These are phyloP conservation scores for Amphirosellinia nigrospora DNA, from an alignment of 495 filamentous ascomycete genomes.

Conservation along the genomic window DNA sequence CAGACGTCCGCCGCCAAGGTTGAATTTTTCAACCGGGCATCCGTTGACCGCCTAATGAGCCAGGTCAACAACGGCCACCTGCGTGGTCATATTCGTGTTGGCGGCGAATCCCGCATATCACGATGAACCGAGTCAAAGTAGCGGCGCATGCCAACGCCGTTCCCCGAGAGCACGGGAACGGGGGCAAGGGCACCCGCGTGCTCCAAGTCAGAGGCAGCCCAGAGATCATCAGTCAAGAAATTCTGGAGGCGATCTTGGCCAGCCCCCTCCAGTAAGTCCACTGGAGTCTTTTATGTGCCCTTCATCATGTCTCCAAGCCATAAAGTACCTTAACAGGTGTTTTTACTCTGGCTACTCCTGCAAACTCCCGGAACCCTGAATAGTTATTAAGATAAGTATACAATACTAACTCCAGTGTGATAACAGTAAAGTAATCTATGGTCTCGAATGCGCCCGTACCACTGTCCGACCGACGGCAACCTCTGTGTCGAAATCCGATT, in stretches of 20 bases:
- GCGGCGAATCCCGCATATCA: slow-evolving; percentile 3
- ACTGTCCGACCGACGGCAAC: neutral
- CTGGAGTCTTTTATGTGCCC: too few relatives aligned
- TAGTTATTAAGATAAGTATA: too few relatives aligned
- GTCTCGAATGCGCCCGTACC: neutral
- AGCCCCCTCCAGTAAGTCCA: neutral
- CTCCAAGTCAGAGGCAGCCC: slow-evolving; percentile 6
- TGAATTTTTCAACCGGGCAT: slow-evolving; percentile 21
- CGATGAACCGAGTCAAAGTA: neutral
- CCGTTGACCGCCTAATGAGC: slow-evolving; percentile 16
- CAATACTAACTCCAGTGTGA: too few relatives aligned
- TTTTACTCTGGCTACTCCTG: too few relatives aligned
- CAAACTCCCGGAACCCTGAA: too few relatives aligned
- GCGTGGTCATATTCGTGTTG: slow-evolving; percentile 1
- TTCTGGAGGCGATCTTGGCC: neutral
- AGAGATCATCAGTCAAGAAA: neutral
- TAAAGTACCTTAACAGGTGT: too few relatives aligned
- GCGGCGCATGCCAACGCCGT: neutral
- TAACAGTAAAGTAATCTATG: neutral
- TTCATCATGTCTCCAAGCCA: too few relatives aligned
- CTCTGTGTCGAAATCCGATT: slow-evolving; percentile 14
- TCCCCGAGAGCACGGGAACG: neutral
- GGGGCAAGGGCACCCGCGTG: slow-evolving; percentile 6
- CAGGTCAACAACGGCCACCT: neutral
- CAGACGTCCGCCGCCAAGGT: slow-evolving; percentile 13